These are phyloP conservation scores for Quercus tomentella DNA, from an alignment of 331 rosid species.

Conservation along the genomic window DNA sequence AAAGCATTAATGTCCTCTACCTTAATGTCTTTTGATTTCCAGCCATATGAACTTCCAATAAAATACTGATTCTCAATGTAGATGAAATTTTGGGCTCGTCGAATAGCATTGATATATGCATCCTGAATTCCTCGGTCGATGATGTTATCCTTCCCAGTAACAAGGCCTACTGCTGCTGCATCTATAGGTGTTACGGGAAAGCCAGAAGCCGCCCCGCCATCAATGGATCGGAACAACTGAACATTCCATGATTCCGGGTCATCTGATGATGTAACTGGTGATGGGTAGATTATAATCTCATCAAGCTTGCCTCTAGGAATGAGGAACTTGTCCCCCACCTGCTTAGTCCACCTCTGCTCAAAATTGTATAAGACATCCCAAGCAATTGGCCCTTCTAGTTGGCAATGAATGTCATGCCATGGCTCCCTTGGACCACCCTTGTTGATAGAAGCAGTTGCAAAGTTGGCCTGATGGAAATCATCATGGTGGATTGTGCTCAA, in stretches of 20 bases:
- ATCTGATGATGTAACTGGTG: slow-evolving; percentile 7
- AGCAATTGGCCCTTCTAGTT: slow-evolving; percentile 82
- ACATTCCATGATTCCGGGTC: slow-evolving; percentile 61
- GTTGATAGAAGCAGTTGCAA: slow-evolving; percentile 49
- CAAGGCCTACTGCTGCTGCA: slow-evolving; percentile 50
- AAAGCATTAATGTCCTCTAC: slow-evolving; percentile 63
- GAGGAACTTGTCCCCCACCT: slow-evolving; percentile 34
- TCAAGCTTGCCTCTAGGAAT: slow-evolving; percentile 29
- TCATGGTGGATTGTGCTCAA: slow-evolving; percentile 38
- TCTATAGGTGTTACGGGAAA: slow-evolving; percentile 44
- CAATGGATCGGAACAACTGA: slow-evolving; percentile 85
- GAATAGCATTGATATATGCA: slow-evolving; percentile 73
- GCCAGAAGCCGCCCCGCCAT: slow-evolving; percentile 60
- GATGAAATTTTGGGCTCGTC: slow-evolving; percentile 66
- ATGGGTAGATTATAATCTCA: slow-evolving; percentile 33
- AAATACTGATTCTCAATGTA: slow-evolving; percentile 92
- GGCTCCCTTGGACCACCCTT: slow-evolving; percentile 97
- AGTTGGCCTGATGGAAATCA: slow-evolving; percentile 87
- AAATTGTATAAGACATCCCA: slow-evolving; percentile 91
- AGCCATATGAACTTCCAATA: slow-evolving; percentile 82
- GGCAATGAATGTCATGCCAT: slow-evolving; percentile 91
- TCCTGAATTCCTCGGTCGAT: slow-evolving; percentile 79
- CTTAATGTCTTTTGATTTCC: slow-evolving; percentile 42
- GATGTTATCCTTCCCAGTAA: slow-evolving; percentile 64
- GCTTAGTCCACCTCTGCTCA: slow-evolving; percentile 88